These are phyloP conservation scores for Exophiala sp. DNA, from an alignment of 2,329 filamentous ascomycete genomes.

Conservation along the genomic window DNA sequence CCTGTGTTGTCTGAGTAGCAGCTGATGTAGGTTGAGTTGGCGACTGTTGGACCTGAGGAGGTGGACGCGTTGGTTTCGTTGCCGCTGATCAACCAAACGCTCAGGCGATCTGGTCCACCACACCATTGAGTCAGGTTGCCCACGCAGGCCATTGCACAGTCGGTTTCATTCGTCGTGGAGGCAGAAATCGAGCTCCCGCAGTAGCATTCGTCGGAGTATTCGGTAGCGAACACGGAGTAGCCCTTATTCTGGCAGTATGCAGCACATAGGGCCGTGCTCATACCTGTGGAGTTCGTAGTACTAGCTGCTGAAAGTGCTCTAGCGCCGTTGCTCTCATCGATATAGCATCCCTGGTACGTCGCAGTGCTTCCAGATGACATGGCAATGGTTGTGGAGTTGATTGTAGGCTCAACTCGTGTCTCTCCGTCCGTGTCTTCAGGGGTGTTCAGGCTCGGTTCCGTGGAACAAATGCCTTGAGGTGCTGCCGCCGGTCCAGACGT, in stretches of 20 bases:
- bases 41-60: neutral
- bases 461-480: constrained; percentile 13
- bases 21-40: constrained; percentile 28
- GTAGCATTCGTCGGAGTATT: constrained; percentile 38
- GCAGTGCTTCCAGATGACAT: constrained; percentile 4
- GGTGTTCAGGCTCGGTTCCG: constrained; percentile 1
- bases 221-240: constrained; percentile 37
- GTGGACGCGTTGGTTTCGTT: neutral
- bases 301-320: constrained; percentile 32
- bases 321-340: constrained; percentile 30
- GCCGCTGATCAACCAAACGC: constrained; percentile 19
- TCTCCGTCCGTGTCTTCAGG: constrained; percentile 1
- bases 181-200: constrained; percentile 30
- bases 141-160: constrained; percentile 24
- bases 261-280: constrained; percentile 29
- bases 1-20: constrained; percentile 38
- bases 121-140: constrained; percentile 29
- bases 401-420: neutral
- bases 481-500: constrained; percentile 33
- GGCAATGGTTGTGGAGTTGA: neutral
- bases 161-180: constrained; percentile 2
- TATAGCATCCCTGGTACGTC: constrained; percentile 40
- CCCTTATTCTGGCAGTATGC: constrained; percentile 21
- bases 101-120: constrained; percentile 27
- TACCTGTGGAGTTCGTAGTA: constrained; percentile 45